Percentiles rank a stretch among this genome's conserved stretches.
Evolutionary conservation across 352 stramenopile species (phyloP).

Genomic region (Globisporangium okanoganense): DNA sequence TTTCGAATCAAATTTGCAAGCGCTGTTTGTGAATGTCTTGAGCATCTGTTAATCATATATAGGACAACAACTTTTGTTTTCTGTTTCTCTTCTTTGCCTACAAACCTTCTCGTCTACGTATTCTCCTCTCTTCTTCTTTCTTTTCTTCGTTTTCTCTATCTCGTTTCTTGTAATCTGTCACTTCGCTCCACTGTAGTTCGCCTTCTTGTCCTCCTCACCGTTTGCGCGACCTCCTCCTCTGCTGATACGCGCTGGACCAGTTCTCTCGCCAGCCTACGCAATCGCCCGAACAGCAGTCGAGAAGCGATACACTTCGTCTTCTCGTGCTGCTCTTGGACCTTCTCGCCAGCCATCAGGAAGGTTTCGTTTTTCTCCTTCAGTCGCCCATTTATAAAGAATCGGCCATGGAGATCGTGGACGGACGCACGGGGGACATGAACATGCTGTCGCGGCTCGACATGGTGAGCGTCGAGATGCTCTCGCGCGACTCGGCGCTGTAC

Average conservation of each 20-base stretch:
- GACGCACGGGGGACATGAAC: constrained; percentile 58
- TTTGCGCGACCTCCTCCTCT: background rate
- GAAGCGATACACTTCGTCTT: background rate
- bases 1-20: background rate
- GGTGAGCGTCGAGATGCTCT: constrained; percentile 79
- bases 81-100: background rate
- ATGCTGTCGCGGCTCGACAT: constrained; percentile 75
- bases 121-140: background rate
- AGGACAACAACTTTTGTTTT: constrained; percentile 12
- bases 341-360: background rate
- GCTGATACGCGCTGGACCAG: background rate
- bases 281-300: background rate
- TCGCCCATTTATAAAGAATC: constrained; percentile 22
- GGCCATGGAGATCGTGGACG: constrained; percentile 66
- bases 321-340: background rate
- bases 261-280: background rate
- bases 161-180: constrained; percentile 11
- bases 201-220: background rate
- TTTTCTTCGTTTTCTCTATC: background rate
- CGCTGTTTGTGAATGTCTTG: constrained; percentile 12
- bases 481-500: constrained; percentile 55
- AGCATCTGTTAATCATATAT: constrained; percentile 13
- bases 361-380: background rate
- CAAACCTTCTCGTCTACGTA: constrained; percentile 11
- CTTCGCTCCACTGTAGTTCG: constrained; percentile 6